Conservation (phyloP, 1,284 basidiomycete species). For the Rhodotorula sp. region DNA sequence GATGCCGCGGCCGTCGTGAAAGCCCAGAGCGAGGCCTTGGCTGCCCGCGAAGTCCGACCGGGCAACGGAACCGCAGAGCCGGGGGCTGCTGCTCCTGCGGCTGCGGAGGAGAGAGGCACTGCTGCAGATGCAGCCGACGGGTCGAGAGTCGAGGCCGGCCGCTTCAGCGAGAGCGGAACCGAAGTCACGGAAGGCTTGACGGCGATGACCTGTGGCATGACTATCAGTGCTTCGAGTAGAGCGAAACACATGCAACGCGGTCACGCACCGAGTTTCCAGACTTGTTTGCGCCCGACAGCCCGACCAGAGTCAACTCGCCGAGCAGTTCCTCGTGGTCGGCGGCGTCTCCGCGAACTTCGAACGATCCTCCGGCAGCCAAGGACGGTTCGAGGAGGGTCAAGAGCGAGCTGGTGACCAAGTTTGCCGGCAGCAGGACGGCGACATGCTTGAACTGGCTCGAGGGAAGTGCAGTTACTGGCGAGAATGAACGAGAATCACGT, state of each 20-base stretch:
- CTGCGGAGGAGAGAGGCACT: constrained; percentile 47
- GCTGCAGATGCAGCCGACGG: constrained; percentile 52
- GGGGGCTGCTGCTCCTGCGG: constrained; percentile 32
- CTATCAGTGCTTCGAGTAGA: not conserved
- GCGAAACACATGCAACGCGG: rapidly evolving
- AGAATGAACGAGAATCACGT: not conserved
- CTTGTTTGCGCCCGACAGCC: constrained; percentile 26
- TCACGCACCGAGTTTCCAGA: constrained; percentile 10
- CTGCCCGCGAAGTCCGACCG: constrained; percentile 55
- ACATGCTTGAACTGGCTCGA: constrained; percentile 26
- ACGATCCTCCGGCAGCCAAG: constrained; percentile 23
- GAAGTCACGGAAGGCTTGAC: constrained; percentile 31
- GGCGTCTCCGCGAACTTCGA: constrained; percentile 31
- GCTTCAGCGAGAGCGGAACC: constrained; percentile 37
- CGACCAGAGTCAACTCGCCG: constrained; percentile 32
- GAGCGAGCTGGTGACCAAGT: constrained; percentile 31
- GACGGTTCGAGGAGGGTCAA: constrained; percentile 34
- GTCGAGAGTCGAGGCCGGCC: constrained; percentile 30
- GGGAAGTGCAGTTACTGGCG: constrained; percentile 24
- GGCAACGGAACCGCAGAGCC: constrained; percentile 37
- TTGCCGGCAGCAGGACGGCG: constrained; percentile 33
- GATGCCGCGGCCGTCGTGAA: constrained; percentile 51
- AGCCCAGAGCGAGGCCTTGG: constrained; percentile 69
- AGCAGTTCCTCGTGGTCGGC: constrained; percentile 25
- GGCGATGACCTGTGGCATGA: constrained; percentile 16